Conservation (phyloP, 1,139 yeast species). For the Yamadazyma membranifaciens region DNA sequence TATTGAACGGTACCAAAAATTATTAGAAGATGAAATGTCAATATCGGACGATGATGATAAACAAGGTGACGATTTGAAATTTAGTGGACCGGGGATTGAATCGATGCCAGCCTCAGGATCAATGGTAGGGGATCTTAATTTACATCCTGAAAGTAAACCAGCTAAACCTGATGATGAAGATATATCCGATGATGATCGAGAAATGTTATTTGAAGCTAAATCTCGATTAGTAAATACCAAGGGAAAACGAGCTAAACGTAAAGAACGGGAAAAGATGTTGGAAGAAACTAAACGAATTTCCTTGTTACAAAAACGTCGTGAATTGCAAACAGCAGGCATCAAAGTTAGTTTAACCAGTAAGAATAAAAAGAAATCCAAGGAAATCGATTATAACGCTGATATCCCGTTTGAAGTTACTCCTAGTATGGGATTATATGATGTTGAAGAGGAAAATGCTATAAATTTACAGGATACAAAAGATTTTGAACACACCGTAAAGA, state of each 20-base stretch:
- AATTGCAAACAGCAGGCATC: slow-evolving; percentile 82
- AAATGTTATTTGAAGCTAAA: slow-evolving; percentile 90
- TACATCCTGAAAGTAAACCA: slow-evolving; percentile 77
- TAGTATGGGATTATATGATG: slow-evolving; percentile 66
- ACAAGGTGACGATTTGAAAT: slow-evolving; percentile 26
- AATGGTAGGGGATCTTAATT: slow-evolving; percentile 56
- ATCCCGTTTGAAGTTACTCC: slow-evolving; percentile 81
- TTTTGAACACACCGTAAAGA: slow-evolving; percentile 48
- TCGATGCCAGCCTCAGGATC: slow-evolving; percentile 39
- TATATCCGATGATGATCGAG: slow-evolving; percentile 84
- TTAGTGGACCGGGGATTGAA: slow-evolving; percentile 59
- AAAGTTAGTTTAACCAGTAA: slow-evolving; percentile 50
- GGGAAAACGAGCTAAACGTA: slow-evolving; percentile 92
- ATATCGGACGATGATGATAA: slow-evolving; percentile 19
- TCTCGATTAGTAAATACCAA: slow-evolving; percentile 91
- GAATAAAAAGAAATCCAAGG: slow-evolving; percentile 51
- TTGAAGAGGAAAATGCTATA: slow-evolving; percentile 49
- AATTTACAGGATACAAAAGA: slow-evolving; percentile 37
- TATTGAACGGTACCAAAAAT: slow-evolving; percentile 79
- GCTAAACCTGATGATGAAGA: slow-evolving; percentile 80
- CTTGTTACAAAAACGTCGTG: slow-evolving; percentile 76
- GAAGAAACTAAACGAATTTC: slow-evolving; percentile 77
- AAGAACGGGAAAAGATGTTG: slow-evolving; percentile 77
- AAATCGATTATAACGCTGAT: slow-evolving; percentile 80
- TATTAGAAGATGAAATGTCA: slow-evolving; percentile 55